Conservation (phyloP, 164 flowering plant species). For the Annona cherimola region DNA sequence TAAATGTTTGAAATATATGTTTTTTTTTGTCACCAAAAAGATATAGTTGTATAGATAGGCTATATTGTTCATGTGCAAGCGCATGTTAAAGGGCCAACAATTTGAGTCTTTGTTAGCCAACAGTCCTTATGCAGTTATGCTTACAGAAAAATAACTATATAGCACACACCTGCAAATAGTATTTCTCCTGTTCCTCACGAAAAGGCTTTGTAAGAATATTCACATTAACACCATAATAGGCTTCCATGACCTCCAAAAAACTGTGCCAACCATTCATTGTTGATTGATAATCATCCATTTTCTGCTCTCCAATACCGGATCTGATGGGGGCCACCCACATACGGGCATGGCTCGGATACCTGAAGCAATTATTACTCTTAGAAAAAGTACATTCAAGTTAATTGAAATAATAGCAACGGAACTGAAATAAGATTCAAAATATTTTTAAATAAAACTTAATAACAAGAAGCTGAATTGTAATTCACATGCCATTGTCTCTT, state of each 20-base stretch:
- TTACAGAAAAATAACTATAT: background rate
- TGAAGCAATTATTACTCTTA: conserved; percentile 18
- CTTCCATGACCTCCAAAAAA: conserved; percentile 64
- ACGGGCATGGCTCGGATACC: conserved; percentile 99
- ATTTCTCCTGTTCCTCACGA: conserved; percentile 76
- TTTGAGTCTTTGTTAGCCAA: too few relatives aligned
- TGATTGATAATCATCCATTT: conserved; percentile 58
- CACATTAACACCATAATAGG: conserved; percentile 91
- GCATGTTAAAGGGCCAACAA: too few relatives aligned
- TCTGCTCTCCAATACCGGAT: conserved; percentile 69
- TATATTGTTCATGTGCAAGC: too few relatives aligned
- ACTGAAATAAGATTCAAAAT: background rate
- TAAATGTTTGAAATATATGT: too few relatives aligned
- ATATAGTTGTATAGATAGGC: too few relatives aligned
- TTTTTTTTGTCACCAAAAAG: too few relatives aligned
- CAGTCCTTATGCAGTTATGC: too few relatives aligned
- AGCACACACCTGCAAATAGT: conserved; percentile 66
- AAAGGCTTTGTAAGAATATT: conserved; percentile 63
- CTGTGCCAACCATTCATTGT: conserved; percentile 70
- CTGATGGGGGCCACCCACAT: conserved; percentile 97
- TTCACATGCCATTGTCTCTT: background rate
- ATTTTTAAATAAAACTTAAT: background rate
- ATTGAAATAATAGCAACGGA: background rate
- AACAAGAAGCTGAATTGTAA: background rate
- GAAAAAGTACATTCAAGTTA: background rate